Evolutionary conservation across 1,139 yeast species (phyloP), one percentile per base, ranked within the genome.

Genomic region (Arxiozyma heterogenica): DNA sequence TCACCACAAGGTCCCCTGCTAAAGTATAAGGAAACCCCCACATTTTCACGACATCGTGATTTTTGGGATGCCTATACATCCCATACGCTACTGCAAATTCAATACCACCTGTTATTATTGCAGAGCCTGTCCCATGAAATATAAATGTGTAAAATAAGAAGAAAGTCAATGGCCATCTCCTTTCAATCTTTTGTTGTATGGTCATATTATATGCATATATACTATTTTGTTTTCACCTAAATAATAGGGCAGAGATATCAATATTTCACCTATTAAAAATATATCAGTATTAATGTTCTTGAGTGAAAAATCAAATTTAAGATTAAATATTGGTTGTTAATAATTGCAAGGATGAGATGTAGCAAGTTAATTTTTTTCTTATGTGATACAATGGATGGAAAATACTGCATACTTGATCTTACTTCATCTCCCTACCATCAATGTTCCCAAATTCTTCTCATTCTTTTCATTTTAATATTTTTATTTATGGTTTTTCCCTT

Each of bases 21-120:
- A 62, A 49, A 11, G 66, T 63, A 48, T 63, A 59, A 20, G 65
- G 65, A 47, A 63, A 63, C 27, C 59, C 59, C 66, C 66, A 63
- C 25, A 63, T 55, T 12, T 55, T 55, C 15, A 63, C 54, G 1
- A 22, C 20, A 15, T 51, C 25, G 8, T 54, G 51, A 20, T 50
- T 22, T 8, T 54, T 53, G 15, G 50, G 42, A n/a, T 57, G n/a
- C 44, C 52, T 55, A 48, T 63, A 63, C 65, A 63, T 62, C 25
- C 64, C 66, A 43, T 61, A 63, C 2, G 65, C 66, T 15, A 62
- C 57, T 27, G 60, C 65, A 43, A 63, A 63, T 52, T 63, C 60
- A 0, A 61, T 54, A 23, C 66, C 66, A 30, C 65, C 66, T 6
- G 61, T 54, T 8, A 63, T 56, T 11, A 61, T 55, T 18, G 61